Evolutionary conservation across 345 rosid genomes (phyloP).

Genomic region (Durio zibethinus): DNA sequence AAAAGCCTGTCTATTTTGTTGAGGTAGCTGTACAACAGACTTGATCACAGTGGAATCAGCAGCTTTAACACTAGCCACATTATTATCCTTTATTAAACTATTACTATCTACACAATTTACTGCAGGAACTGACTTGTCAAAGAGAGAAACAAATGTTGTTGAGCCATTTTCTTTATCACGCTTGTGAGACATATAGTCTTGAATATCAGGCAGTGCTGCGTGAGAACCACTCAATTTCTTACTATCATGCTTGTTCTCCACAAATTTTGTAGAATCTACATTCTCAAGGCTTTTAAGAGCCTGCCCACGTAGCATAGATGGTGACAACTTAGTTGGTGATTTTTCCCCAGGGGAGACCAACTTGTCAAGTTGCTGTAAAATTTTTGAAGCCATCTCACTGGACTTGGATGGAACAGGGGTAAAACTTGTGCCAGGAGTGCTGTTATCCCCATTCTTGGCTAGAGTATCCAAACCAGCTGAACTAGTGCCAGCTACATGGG

Average conservation of each 20-base stretch:
- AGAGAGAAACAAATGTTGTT: conserved; percentile 22
- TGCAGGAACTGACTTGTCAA: conserved; percentile 29
- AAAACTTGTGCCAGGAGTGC: conserved; percentile 38
- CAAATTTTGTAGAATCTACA: conserved; percentile 50
- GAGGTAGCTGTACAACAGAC: conserved; percentile 29
- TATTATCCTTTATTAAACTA: conserved; percentile 27
- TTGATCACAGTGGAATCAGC: conserved; percentile 31
- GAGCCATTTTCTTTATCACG: conserved; percentile 40
- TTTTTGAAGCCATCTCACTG: conserved; percentile 74
- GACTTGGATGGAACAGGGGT: conserved; percentile 70
- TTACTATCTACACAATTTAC: conserved; percentile 30
- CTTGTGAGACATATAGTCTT: conserved; percentile 34
- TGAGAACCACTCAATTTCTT: conserved; percentile 25
- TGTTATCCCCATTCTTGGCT: conserved; percentile 37
- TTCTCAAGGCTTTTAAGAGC: conserved; percentile 78
- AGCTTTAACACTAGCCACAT: conserved; percentile 25
- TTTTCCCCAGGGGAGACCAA: conserved; percentile 63
- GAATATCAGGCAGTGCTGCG: conserved; percentile 22
- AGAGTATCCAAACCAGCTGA: conserved; percentile 32
- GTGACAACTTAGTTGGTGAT: conserved; percentile 67
- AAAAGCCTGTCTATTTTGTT: conserved; percentile 50
- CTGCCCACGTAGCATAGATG: conserved; percentile 67
- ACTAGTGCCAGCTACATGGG: conserved; percentile 25
- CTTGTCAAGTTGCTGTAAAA: conserved; percentile 65
- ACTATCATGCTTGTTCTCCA: conserved; percentile 43